Conservation (phyloP, 345 rosid genomes). For the Camelina sativa region DNA sequence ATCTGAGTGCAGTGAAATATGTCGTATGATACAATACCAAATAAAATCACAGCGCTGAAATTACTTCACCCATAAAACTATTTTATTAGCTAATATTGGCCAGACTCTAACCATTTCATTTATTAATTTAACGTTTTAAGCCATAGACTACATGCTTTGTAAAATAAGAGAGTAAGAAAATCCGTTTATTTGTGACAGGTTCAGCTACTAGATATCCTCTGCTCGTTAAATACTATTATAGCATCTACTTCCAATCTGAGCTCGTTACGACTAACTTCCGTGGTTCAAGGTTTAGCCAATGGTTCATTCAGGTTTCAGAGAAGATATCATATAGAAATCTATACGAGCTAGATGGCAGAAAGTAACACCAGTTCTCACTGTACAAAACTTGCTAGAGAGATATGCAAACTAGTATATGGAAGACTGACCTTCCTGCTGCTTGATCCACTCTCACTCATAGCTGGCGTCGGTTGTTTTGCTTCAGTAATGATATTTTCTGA, state of each 20-base stretch:
- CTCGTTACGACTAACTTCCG: not conserved
- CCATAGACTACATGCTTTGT: not conserved
- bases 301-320: constrained; percentile 18
- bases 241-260: not conserved
- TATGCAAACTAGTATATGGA: constrained; percentile 4
- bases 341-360: not conserved
- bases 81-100: not conserved
- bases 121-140: not conserved
- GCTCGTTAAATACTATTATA: constrained; percentile 1
- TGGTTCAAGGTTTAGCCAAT: constrained; percentile 9
- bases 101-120: constrained; percentile 6
- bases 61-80: not conserved
- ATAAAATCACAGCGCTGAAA: not conserved
- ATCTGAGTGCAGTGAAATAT: constrained; percentile 18
- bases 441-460: constrained; percentile 68
- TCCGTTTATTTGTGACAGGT: not conserved
- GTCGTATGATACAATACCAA: not conserved
- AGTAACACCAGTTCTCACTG: constrained; percentile 1
- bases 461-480: constrained; percentile 59
- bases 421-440: constrained; percentile 76
- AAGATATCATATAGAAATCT: not conserved
- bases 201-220: not conserved
- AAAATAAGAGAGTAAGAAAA: not conserved
- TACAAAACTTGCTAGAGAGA: constrained; percentile 12
- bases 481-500: constrained; percentile 81